A percentile compares a stretch with the other conserved stretches of the same genome.
phyloP scores from a whole-genome alignment of 768 basidiomycete genomes.

The Termitomyces sp. region DNA sequence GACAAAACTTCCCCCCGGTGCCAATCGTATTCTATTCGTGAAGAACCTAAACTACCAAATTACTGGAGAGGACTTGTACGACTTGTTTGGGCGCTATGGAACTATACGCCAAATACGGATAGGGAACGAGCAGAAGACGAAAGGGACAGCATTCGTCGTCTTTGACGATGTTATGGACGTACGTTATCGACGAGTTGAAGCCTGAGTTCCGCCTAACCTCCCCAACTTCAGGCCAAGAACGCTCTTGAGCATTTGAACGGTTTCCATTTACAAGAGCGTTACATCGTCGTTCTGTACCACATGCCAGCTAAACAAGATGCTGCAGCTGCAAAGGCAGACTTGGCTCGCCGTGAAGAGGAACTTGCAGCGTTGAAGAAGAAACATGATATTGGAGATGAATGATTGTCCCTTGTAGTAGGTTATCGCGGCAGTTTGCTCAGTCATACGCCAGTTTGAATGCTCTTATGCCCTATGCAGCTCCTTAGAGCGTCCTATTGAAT shows the following conservation, averaged over 20 bases:
- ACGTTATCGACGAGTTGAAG: slow-evolving; percentile 26
- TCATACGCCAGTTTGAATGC: slow-evolving; percentile 4
- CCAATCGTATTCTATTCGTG: slow-evolving; percentile 89
- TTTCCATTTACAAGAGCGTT: slow-evolving; percentile 96
- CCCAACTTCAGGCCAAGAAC: slow-evolving; percentile 69
- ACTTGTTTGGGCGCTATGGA: slow-evolving; percentile 96
- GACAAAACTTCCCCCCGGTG: slow-evolving; percentile 89
- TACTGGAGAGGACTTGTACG: slow-evolving; percentile 92
- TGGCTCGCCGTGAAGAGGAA: slow-evolving; percentile 90
- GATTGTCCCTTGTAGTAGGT: slow-evolving; percentile 24
- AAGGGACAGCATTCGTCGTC: slow-evolving; percentile 95
- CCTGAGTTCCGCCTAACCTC: slow-evolving; percentile 13
- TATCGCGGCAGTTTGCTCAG: slow-evolving; percentile 14
- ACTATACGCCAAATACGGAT: slow-evolving; percentile 94
- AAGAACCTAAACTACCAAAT: slow-evolving; percentile 94
- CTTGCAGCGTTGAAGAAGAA: slow-evolving; percentile 82
- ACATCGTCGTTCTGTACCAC: slow-evolving; percentile 97
- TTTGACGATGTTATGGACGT: slow-evolving; percentile 97
- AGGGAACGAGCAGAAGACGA: slow-evolving; percentile 88
- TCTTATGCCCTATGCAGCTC: not conserved
- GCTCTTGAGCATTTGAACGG: slow-evolving; percentile 96
- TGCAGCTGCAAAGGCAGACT: slow-evolving; percentile 87
- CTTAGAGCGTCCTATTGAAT: not conserved
- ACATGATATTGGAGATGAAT: slow-evolving; percentile 81
- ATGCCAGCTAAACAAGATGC: slow-evolving; percentile 98